Evolutionary conservation across 2,329 filamentous ascomycete genomes (phyloP).

Genomic region (Ustulina deusta): DNA sequence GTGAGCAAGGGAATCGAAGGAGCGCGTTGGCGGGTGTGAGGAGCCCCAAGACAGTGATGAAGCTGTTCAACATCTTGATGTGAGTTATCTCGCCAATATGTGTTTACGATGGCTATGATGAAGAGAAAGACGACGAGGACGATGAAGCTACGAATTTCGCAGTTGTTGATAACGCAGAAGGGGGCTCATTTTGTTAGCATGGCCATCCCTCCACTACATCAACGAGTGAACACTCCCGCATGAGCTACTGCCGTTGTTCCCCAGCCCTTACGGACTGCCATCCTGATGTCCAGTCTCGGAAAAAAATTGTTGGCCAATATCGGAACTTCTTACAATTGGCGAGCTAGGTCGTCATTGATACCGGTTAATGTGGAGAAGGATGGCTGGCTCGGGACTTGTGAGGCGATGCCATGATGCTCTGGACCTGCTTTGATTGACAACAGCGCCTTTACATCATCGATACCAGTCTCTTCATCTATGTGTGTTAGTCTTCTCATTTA

Average conservation of each 20-base stretch:
- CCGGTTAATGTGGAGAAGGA: conserved; percentile 48
- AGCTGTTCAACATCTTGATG: conserved; percentile 32
- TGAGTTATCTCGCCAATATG: not conserved
- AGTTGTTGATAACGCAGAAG: conserved; percentile 9
- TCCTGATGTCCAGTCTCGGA: conserved; percentile 40
- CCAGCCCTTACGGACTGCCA: conserved; percentile 31
- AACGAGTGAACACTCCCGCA: conserved; percentile 11
- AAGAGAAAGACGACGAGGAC: not conserved
- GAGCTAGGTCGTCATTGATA: conserved; percentile 42
- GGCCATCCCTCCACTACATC: conserved; percentile 28
- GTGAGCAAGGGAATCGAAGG: conserved; percentile 48
- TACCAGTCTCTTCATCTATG: not conserved
- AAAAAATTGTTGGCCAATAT: conserved; percentile 48
- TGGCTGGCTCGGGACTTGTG: conserved; percentile 46
- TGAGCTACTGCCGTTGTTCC: conserved; percentile 42
- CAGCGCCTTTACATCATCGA: not conserved
- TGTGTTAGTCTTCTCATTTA: not conserved
- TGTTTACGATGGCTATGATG: not conserved
- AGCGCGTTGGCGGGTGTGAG: conserved; percentile 43
- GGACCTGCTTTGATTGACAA: conserved; percentile 12
- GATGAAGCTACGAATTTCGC: not conserved
- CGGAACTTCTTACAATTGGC: conserved; percentile 46
- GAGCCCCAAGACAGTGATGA: conserved; percentile 36
- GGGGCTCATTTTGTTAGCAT: conserved; percentile 22
- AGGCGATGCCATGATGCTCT: conserved; percentile 12